Conservation (phyloP, 129 eudicot genomes). For the Helichrysum umbraculigerum region DNA sequence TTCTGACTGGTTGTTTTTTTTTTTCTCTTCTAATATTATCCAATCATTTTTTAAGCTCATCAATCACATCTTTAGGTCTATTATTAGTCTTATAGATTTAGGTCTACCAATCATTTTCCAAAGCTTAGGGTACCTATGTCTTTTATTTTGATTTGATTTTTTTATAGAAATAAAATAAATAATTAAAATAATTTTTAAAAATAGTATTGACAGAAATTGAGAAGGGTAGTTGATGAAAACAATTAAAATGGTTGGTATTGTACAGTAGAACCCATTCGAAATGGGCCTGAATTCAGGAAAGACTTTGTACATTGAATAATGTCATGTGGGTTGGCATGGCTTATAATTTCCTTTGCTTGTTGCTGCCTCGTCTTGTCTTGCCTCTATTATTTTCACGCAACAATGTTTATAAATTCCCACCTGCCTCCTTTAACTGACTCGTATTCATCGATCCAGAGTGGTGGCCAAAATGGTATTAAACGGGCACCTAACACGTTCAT, state of each 20-base stretch:
- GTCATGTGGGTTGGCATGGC: slow-evolving; percentile 34
- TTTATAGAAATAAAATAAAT: neutral
- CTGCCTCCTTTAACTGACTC: neutral
- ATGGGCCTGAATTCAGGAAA: slow-evolving; percentile 29
- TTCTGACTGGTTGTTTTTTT: no score
- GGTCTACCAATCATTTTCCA: no score
- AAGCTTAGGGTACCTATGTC: slow-evolving; percentile 5
- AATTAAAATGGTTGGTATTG: slow-evolving; percentile 7
- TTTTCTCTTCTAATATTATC: no score
- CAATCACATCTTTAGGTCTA: no score
- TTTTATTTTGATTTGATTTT: no score
- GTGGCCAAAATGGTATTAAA: neutral
- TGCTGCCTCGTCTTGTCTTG: slow-evolving; percentile 28
- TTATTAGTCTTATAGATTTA: no score
- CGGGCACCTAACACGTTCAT: neutral
- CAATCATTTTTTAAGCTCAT: no score
- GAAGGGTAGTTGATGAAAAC: slow-evolving; percentile 28
- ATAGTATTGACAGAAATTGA: neutral
- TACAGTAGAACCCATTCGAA: slow-evolving; percentile 23
- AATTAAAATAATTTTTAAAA: no score
- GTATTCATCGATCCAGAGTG: neutral
- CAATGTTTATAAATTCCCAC: neutral
- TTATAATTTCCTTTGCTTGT: neutral
- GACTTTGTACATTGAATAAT: slow-evolving; percentile 14
- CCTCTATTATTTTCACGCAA: slow-evolving; percentile 22